These are phyloP conservation scores for Penicillium sp. DNA, from an alignment of 2,329 filamentous ascomycete genomes.

Conservation along the genomic window DNA sequence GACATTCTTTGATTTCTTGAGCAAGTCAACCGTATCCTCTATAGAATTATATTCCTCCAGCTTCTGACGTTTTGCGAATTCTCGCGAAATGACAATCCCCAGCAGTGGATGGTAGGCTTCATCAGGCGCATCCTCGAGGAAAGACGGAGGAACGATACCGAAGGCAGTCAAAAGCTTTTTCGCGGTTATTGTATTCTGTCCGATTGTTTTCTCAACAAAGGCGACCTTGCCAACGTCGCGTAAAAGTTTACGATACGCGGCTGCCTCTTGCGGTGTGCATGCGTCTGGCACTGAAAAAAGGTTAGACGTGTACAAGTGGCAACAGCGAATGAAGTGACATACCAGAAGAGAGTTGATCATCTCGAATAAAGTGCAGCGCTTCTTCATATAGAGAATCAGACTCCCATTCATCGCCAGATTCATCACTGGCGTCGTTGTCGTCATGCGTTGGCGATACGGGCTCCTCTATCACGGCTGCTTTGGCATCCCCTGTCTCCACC, in stretches of 20 bases:
- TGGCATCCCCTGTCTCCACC: constrained; percentile 23
- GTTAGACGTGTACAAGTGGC: constrained; percentile 2
- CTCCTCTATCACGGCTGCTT: constrained; percentile 19
- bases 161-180: constrained; percentile 86
- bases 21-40: constrained; percentile 76
- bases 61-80: constrained; percentile 77
- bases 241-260: constrained; percentile 64
- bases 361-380: constrained; percentile 55
- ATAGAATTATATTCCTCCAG: constrained; percentile 76
- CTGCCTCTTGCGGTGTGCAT: constrained; percentile 67
- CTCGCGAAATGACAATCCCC: constrained; percentile 71
- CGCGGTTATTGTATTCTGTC: constrained; percentile 65
- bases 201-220: constrained; percentile 71
- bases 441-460: constrained; percentile 31
- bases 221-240: constrained; percentile 71
- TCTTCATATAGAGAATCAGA: constrained; percentile 63
- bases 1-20: constrained; percentile 74
- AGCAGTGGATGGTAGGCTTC: constrained; percentile 72
- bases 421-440: constrained; percentile 34
- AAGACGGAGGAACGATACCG: constrained; percentile 67
- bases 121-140: constrained; percentile 69
- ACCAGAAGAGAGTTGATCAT: constrained; percentile 47
- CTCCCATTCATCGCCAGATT: constrained; percentile 51
- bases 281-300: constrained; percentile 42
- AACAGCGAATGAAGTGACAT: constrained; percentile 29